A percentile compares a stretch with the other conserved stretches of the same genome.
Evolutionary conservation across 202 grass and related monocot genomes (phyloP).

Genomic region (Panicum virgatum): DNA sequence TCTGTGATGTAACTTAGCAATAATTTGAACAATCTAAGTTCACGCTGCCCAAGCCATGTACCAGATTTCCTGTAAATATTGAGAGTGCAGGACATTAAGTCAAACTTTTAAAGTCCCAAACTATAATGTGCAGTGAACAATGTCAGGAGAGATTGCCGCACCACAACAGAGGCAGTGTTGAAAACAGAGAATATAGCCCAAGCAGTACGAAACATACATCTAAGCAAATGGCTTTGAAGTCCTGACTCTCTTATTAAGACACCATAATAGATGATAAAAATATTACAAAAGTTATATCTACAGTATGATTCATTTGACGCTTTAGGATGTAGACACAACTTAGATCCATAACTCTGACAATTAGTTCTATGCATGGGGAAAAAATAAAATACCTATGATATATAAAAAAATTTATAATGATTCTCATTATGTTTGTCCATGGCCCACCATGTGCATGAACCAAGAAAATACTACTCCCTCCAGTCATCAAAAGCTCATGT

Average conservation of each 20-base stretch:
- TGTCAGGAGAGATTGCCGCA: background rate
- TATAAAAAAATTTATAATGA: background rate
- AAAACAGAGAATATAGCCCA: conserved; percentile 12
- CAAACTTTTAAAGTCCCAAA: conserved; percentile 5
- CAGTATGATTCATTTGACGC: background rate
- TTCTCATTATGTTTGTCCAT: background rate
- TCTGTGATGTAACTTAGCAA: conserved; percentile 77
- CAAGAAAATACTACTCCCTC: background rate
- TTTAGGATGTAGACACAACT: background rate
- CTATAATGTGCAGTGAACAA: conserved; percentile 26
- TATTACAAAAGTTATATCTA: conserved; percentile 4
- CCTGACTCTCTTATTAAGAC: conserved; percentile 10
- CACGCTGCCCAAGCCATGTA: conserved; percentile 65
- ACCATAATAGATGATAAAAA: conserved; percentile 33
- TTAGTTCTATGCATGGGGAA: background rate
- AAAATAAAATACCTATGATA: background rate
- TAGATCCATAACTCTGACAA: background rate
- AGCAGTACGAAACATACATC: conserved; percentile 3
- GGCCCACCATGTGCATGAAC: background rate
- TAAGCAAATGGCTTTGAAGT: conserved; percentile 1
- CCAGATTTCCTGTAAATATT: conserved; percentile 66
- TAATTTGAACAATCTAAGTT: conserved; percentile 84
- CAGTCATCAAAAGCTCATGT: background rate
- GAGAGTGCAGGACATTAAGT: background rate
- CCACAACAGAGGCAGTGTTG: background rate